Evolutionary conservation across 768 basidiomycete species (phyloP), one percentile per base, ranked within the genome.

Genomic region (Infundibulicybe gibba): DNA sequence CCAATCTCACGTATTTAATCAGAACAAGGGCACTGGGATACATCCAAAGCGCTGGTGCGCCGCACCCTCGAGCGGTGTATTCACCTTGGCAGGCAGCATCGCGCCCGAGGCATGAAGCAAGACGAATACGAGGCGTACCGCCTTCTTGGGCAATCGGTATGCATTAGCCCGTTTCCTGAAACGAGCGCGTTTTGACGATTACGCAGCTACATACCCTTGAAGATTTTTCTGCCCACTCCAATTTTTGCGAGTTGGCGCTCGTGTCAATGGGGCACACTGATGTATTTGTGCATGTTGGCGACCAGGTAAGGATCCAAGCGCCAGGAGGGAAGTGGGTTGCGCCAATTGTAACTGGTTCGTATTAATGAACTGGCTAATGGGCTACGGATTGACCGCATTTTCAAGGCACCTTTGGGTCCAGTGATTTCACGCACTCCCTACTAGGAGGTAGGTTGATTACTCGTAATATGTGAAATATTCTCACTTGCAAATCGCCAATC

Each of bases 211-310:
- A 90, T 52, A 89, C 86, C 1, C 75, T 89, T 5, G 91, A 94
- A 60, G 91, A 97, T 60, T 94, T 89, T 61, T 69, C 90, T 2
- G 90, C 93, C 0, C 94, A 97, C 61, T 87, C 85, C 45, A 90
- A 95, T 69, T 94, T 89, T 61, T 90, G 87, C 70, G 93, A 97
- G 63, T 72, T 95, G 9, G 74, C 81, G 0, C 77, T 97, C 11
- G 78, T 85, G 32, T 71, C 75, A 0, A 69, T 92, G 69, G 94
- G 94, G 0, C 71, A 93, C 61, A 53, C 62, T 0, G 70, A 91
- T 37, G 84, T 95, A 3, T 97, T 97, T 66, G 63, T 80, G 21
- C 94, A 97, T 55, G 89, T 95, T 30, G 94, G 94, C 4, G 85
- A 90, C 46, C 76, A 80, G 41, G 85, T 85, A 9, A 75, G 83